Conservation (phyloP, 179 eudicot species). For the Beta corolliflora region DNA sequence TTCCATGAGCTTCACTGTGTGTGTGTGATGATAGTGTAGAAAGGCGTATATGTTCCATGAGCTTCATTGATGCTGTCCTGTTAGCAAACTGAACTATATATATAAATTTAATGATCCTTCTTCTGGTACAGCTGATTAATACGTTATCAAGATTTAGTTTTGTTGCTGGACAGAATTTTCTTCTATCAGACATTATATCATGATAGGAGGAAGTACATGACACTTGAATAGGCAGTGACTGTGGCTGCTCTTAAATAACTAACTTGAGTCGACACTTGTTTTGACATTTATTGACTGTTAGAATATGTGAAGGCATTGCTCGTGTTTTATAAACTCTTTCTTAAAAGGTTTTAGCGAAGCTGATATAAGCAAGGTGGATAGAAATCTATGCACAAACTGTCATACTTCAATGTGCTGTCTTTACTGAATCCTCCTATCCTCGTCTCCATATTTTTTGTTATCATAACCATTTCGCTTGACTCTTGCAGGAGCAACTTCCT, state of each 20-base stretch:
- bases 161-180: neutral
- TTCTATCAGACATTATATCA: neutral
- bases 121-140: too few species aligned
- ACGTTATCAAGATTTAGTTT: too few species aligned
- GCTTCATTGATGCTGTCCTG: neutral
- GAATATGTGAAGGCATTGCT: neutral
- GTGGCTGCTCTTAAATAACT: neutral
- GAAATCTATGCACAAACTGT: neutral
- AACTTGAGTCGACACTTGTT: neutral
- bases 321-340: neutral
- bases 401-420: neutral
- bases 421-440: neutral
- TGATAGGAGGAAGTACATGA: neutral
- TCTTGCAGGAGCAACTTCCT: constrained; percentile 83
- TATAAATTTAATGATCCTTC: neutral
- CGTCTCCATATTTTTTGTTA: too few species aligned
- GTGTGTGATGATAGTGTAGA: neutral
- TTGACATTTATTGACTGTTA: neutral
- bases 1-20: neutral
- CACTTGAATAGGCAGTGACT: neutral
- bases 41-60: neutral
- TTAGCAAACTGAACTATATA: neutral
- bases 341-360: neutral
- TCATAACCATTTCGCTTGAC: constrained; percentile 5
- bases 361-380: neutral